A percentile compares a stretch with the other conserved stretches of the same genome.
phyloP scores from a whole-genome alignment of 345 rosid genomes.

The Draba incana region DNA sequence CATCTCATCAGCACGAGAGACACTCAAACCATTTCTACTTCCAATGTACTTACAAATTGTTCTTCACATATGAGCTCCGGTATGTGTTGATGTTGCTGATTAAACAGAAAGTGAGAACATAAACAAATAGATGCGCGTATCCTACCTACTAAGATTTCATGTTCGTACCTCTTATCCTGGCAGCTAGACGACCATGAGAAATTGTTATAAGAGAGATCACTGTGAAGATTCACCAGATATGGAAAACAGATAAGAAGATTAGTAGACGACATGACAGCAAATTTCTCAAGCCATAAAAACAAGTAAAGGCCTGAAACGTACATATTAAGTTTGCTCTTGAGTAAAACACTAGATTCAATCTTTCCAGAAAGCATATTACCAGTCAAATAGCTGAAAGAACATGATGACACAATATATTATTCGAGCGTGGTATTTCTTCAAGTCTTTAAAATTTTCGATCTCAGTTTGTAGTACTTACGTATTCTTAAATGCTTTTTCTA shows the following conservation, averaged over 20 bases:
- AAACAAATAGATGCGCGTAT: background rate
- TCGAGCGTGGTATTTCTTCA: background rate
- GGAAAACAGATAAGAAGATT: background rate
- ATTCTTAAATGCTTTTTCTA: background rate
- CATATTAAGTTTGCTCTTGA: constrained; percentile 16
- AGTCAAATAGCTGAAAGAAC: constrained; percentile 34
- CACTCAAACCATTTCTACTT: no score
- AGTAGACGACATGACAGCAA: background rate
- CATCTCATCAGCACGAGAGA: background rate
- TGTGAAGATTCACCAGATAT: constrained; percentile 7
- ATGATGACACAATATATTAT: background rate
- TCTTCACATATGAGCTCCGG: constrained; percentile 29
- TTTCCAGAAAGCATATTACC: constrained; percentile 38
- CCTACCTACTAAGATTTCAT: background rate
- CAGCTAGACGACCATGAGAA: constrained; percentile 33
- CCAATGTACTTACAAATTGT: constrained; percentile 30
- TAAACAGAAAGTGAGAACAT: constrained; percentile 11
- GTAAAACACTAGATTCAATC: background rate
- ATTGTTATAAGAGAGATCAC: constrained; percentile 41
- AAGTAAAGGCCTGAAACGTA: constrained; percentile 11
- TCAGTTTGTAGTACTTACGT: constrained; percentile 14
- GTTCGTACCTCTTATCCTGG: constrained; percentile 13
- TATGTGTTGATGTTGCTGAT: constrained; percentile 35
- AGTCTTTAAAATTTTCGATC: background rate
- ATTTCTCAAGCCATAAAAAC: constrained; percentile 7